phyloP scores from a whole-genome alignment of 805 yeast species.

The Yamadazyma sp. region DNA sequence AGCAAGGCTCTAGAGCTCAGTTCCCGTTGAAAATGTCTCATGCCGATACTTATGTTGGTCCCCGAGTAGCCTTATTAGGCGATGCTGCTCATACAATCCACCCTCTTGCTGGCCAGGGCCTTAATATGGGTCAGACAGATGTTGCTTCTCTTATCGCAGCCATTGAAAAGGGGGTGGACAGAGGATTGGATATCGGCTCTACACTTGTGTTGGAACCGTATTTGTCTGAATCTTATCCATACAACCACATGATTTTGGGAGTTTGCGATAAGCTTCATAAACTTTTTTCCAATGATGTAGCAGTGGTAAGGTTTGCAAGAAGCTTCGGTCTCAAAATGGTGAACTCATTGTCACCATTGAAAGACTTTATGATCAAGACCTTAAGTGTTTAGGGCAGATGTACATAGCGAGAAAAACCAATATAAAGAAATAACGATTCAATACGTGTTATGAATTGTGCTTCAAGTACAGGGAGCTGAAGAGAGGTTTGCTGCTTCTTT shows the following conservation, averaged over 20 bases:
- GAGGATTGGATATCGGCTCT: constrained; percentile 90
- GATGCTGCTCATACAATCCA: constrained; percentile 98
- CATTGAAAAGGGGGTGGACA: constrained; percentile 62
- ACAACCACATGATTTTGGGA: constrained; percentile 78
- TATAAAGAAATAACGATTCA: too few relatives aligned
- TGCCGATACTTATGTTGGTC: constrained; percentile 83
- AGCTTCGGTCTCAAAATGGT: constrained; percentile 73
- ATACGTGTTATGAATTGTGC: too few relatives aligned
- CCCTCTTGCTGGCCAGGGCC: constrained; percentile 97
- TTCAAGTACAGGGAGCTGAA: too few relatives aligned
- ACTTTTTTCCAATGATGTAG: constrained; percentile 69
- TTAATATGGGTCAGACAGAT: constrained; percentile 96
- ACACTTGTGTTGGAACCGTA: constrained; percentile 80
- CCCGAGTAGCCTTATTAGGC: constrained; percentile 89
- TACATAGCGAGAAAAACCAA: too few relatives aligned
- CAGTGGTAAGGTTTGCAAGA: constrained; percentile 73
- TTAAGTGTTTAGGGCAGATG: constrained; percentile 23
- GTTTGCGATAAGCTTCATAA: constrained; percentile 91
- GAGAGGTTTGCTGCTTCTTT: too few relatives aligned
- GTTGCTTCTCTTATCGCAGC: constrained; percentile 70
- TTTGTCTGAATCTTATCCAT: constrained; percentile 78
- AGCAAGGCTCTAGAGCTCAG: constrained; percentile 69
- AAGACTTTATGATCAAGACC: constrained; percentile 62
- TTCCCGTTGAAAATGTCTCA: constrained; percentile 89
- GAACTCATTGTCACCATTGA: constrained; percentile 62